Base-by-base conservation (phyloP, 2,329 filamentous ascomycete genomes). In the Penicillium glabrum region DNA sequence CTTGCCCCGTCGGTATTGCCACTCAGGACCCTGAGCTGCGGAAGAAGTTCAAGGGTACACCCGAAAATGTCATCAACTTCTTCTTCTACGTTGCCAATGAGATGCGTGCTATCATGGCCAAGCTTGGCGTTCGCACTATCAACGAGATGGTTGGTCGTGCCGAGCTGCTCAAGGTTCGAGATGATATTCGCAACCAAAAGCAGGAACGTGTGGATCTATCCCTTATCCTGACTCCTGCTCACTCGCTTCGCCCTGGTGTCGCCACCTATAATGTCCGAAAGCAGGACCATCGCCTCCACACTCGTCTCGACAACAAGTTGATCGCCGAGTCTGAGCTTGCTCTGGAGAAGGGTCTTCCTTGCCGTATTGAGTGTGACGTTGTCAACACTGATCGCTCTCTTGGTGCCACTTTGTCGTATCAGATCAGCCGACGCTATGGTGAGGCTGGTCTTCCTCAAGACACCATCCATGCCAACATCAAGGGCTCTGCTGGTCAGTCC, bases 61-160 rank as follows among this genome's bases (percentile, higher is more conserved):
- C 93, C 11, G 93, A 98, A 79, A 91, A 97, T 67, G 93, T 96
- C 56, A 97, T 98, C 77, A 98, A 97, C 83, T 97, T 97, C 82
- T 96, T 96, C 80, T 98, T 97, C 80, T 98, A 97, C 70, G 84
- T 98, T 51, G 90, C 93, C 66, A 98, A 98, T 71, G 93, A 98
- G 80, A 86, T 98, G 57, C 89, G 93, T 72, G 91, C 93, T 35
- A 96, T 98, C 77, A 97, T 98, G 93, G 93, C 93, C 50, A 91
- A 90, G 78, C 86, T 97, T 68, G 93, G 93, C 65, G 91, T 96
- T 85, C 88, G 93, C 63, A 96, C 90, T 59, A 89, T 98, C 73
- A 98, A 97, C 72, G 93, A 98, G 76, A 97, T 97, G 93, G 91
- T 98, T 69, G 93, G 93, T 21, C 91, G 89, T 64, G 93, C 91